Evolutionary conservation across 805 yeast genomes (phyloP), one percentile per base, ranked within the genome.

Genomic region (Metschnikowia reukaufii): DNA sequence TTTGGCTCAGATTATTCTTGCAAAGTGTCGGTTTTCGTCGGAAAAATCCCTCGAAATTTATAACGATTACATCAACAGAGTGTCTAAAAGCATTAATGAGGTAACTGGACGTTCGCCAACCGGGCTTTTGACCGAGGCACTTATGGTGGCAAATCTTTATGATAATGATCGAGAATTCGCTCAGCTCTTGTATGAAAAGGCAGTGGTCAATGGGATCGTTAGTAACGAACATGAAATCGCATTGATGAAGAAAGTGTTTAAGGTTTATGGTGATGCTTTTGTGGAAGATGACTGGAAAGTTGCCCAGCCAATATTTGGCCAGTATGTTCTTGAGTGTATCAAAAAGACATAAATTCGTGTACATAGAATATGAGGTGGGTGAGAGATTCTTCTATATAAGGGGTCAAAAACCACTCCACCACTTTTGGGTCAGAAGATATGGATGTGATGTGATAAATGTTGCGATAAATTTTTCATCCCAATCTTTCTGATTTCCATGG

Each of bases 161-260:
- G 66, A 70, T 32, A 64, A 69, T 36, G 84, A 81, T 57, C 62
- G 83, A 36, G 80, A 77, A 49, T 79, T 81, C 61, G 83, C 84
- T 0, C 65, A 70, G 44, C 72, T 78, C 36, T 58, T 79, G 10
- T 66, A 71, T 49, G 82, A 79, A 36, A 78, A 77, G 52, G 77
- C 80, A 0, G 55, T 67, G 0, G 65, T 62, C 31, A 73, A 70
- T 44, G 65, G 50, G 4, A 48, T 65, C 10, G 34, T 79, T 2
- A 54, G 55, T 13, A 73, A 77, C 29, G 77, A 72, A 23, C 54
- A 56, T 2, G 81, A 78, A 25, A 58, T 67, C 4, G 66, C 66
- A 15, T 56, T 56, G n/a, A 58, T 79, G 7, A 79, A 77, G 54
- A 64, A 59, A 8, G 52, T 68, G 7, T 68, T 81, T 52, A 72